Conservation (phyloP, 768 basidiomycete genomes). For the Kwoniella botswanensis region DNA sequence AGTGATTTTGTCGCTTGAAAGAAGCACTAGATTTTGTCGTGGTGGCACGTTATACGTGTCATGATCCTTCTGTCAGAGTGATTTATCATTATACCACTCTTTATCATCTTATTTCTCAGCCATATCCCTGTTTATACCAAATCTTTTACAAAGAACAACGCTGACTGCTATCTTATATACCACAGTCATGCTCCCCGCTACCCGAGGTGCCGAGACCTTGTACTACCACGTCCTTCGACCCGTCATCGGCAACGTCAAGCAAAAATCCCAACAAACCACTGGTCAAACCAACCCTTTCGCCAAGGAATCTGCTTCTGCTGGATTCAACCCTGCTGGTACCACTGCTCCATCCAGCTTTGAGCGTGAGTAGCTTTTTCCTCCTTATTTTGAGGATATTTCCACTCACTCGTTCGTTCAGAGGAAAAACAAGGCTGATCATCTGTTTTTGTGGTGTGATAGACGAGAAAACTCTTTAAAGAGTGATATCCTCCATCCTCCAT, state of each 20-base stretch:
- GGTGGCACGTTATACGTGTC: no score
- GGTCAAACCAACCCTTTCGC: slow-evolving; percentile 61
- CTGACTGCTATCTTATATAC: background rate
- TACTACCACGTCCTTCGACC: slow-evolving; percentile 81
- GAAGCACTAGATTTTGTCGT: background rate
- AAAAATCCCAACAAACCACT: slow-evolving; percentile 44
- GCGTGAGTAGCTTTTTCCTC: slow-evolving; percentile 40
- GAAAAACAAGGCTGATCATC: background rate
- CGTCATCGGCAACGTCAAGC: slow-evolving; percentile 68
- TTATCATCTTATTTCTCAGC: background rate
- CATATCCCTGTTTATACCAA: no score
- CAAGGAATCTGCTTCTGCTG: slow-evolving; percentile 31
- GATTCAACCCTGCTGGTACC: slow-evolving; percentile 50
- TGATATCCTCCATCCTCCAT: background rate
- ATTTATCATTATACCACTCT: no score
- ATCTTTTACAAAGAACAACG: background rate
- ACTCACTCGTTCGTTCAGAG: no score
- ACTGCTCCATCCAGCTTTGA: slow-evolving; percentile 56
- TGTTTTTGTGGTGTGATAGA: slow-evolving; percentile 33
- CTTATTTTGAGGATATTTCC: background rate
- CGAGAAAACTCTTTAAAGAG: slow-evolving; percentile 55
- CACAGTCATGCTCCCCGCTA: slow-evolving; percentile 49
- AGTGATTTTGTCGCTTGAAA: slow-evolving; percentile 60
- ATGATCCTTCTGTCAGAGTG: no score
- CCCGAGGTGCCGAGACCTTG: slow-evolving; percentile 81